Evolutionary conservation across 495 filamentous ascomycete species (phyloP).

Genomic region (Trichoderma gamsii): DNA sequence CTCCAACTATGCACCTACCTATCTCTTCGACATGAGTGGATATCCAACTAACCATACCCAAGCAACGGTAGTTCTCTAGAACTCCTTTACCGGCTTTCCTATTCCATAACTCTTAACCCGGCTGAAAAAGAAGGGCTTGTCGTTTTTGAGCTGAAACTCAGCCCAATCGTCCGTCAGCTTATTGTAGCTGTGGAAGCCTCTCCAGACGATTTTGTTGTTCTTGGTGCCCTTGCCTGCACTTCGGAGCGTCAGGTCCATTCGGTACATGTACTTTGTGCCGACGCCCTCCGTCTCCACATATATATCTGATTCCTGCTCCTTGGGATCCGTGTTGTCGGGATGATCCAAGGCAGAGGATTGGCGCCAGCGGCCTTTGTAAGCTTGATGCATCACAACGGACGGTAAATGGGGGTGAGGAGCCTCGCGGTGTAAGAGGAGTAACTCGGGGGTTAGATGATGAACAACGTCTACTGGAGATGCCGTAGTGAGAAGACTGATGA

Average conservation of each 20-base stretch:
- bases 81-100: slow-evolving; percentile 24
- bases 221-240: slow-evolving; percentile 49
- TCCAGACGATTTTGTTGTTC: slow-evolving; percentile 85
- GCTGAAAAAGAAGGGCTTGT: slow-evolving; percentile 81
- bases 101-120: slow-evolving; percentile 67
- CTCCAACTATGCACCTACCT: no score
- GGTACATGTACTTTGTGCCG: slow-evolving; percentile 67
- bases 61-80: no score
- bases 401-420: slow-evolving; percentile 30
- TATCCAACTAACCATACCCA: no score
- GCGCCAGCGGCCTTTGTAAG: slow-evolving; percentile 36
- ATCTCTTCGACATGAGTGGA: no score
- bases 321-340: slow-evolving; percentile 18
- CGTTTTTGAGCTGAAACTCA: slow-evolving; percentile 76
- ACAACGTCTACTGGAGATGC: slow-evolving; percentile 80
- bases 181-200: slow-evolving; percentile 89
- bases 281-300: slow-evolving; percentile 83
- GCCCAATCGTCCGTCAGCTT: slow-evolving; percentile 83
- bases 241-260: slow-evolving; percentile 65
- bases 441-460: slow-evolving; percentile 53
- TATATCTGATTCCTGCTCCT: slow-evolving; percentile 56
- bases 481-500: slow-evolving; percentile 70
- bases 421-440: slow-evolving; percentile 26
- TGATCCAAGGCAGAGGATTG: slow-evolving; percentile 26
- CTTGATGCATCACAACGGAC: slow-evolving; percentile 30